A percentile compares a stretch with the other conserved stretches of the same genome.
These are phyloP conservation scores for Wickerhamiella azyma DNA, from an alignment of 805 yeast species.

Conservation along the genomic window DNA sequence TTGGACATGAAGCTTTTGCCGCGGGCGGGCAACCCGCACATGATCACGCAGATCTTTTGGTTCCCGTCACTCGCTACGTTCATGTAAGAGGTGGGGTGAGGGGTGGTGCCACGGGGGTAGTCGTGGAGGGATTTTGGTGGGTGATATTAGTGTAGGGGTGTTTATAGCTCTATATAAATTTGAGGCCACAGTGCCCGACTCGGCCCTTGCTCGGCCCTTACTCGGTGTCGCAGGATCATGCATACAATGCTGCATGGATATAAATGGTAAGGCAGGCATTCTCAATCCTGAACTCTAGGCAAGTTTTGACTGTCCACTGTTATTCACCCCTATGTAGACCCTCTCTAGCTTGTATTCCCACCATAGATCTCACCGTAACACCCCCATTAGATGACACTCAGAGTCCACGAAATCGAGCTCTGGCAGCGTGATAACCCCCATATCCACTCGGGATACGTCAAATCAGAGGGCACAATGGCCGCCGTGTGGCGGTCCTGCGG, in stretches of 20 bases:
- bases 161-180: too few species aligned
- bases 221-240: too few species aligned
- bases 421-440: constrained; percentile 69
- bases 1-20: constrained; percentile 93
- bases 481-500: constrained; percentile 37
- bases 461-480: constrained; percentile 36
- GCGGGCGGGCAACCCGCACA: constrained; percentile 39
- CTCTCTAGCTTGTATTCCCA: too few species aligned
- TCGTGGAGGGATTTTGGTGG: neutral
- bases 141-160: too few species aligned
- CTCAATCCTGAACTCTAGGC: too few species aligned
- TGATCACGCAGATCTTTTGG: constrained; percentile 19
- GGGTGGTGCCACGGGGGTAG: neutral
- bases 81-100: constrained; percentile 1
- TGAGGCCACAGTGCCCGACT: too few species aligned
- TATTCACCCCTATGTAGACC: too few species aligned
- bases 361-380: too few species aligned
- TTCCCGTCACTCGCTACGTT: constrained; percentile 19
- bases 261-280: too few species aligned
- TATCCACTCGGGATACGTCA: constrained; percentile 51
- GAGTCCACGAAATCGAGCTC: constrained; percentile 37
- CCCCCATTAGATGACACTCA: neutral
- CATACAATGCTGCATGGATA: too few species aligned
- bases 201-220: too few species aligned
- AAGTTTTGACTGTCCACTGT: too few species aligned